Base-by-base conservation (phyloP, 140 eudicot species). In the Senecio squalidus region DNA sequence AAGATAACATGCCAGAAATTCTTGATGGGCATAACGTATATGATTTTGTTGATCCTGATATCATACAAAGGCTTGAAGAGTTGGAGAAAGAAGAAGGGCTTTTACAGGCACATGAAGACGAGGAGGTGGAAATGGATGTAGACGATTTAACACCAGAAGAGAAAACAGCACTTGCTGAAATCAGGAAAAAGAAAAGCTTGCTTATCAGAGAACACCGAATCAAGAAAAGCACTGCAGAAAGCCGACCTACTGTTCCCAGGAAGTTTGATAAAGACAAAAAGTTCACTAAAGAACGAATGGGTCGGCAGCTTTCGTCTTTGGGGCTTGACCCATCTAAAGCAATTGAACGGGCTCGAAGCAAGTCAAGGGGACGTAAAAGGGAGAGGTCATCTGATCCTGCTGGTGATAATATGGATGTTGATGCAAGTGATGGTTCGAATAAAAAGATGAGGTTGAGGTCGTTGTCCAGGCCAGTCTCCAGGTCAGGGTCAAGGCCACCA, bases 291-390 rank as follows among this genome's bases (percentile, higher is more conserved):
- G 64, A 73, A 13, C 80, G 97, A 78, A 85, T 90, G 95, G 97
- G 97, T 2, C 71, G 97, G 38, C 91, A 85, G 59, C 65, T 90
- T 46, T 70, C 87, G 1, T 23, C 78, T 9, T 27, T 90, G 70
- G 97, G 97, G 9, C 75, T 90, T 17, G 95, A 90, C 64, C 97
- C 97, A 1, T 31, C 74, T 4, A 56, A 53, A 60, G 97, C 95
- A 13, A 76, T 90, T 7, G 60, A 85, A 17, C 76, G 97, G 5
- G 83, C 80, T 21, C 79, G 95, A 14, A 90, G 97, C 63, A 76
- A 77, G 64, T 85, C 97, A 1, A 80, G 97, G 64, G 97, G 95
- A 2, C 82, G 97, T 6, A 90, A 90, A 82, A 74, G 97, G 72
- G 89, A 85, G 60, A 82, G 97, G 63, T 90, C 97, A 22, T 2